These are phyloP conservation scores for Coemansia sp. DNA, from an alignment of 192 early-diverging fungal genomes.

Conservation along the genomic window DNA sequence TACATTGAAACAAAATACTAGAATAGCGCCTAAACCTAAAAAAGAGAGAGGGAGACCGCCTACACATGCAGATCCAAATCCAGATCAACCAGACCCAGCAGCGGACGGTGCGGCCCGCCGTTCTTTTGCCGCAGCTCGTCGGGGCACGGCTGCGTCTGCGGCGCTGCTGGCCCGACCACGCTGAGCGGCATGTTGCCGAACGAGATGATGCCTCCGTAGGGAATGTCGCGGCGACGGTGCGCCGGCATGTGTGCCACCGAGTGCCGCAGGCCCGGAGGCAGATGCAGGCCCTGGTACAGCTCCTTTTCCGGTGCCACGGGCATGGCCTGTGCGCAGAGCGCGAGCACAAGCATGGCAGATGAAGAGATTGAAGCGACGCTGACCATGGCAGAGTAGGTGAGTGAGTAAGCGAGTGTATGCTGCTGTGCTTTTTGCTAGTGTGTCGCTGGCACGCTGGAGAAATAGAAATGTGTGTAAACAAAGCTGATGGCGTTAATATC, in stretches of 20 bases:
- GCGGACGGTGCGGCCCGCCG: background rate
- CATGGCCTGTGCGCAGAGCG: no score
- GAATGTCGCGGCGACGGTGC: conserved; percentile 12
- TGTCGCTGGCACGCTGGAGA: no score
- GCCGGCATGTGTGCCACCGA: background rate
- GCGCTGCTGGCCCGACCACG: background rate
- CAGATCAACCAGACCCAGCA: conserved; percentile 12
- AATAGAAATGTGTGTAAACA: no score
- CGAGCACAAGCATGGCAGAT: no score
- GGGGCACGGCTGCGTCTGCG: background rate
- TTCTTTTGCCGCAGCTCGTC: no score
- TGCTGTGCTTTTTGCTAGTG: no score
- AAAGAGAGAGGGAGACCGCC: background rate
- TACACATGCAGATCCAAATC: conserved; percentile 15
- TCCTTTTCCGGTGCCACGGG: background rate
- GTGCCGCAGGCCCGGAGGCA: conserved; percentile 20
- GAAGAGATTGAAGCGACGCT: no score
- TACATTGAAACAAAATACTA: background rate
- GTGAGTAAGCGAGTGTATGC: no score
- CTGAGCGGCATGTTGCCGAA: conserved; percentile 14
- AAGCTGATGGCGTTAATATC: no score
- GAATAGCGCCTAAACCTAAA: no score
- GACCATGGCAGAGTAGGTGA: no score
- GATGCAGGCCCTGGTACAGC: conserved; percentile 23
- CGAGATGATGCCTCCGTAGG: conserved; percentile 17